Evolutionary conservation across 2,329 filamentous ascomycete species (phyloP), one percentile per base, ranked within the genome.

Genomic region (Botrytis fragariae): DNA sequence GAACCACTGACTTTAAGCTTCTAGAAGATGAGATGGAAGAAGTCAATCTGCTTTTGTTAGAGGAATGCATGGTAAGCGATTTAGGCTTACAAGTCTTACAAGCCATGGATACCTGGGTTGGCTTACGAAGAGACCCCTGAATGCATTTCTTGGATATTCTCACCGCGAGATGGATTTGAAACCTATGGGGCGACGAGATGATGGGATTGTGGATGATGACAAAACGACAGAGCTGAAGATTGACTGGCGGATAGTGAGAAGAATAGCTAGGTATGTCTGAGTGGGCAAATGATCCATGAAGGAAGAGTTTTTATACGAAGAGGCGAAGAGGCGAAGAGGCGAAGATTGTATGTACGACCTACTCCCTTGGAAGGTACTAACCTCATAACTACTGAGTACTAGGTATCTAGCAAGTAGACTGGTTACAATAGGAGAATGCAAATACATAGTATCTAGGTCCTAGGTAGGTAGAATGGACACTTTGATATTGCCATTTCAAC

Each of bases 11-110:
- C 35, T 29, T 14, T 35, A 54, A 74, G 60, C 76, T 76, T 75
- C 75, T 75, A 74, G 76, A 76, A 77, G 69, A 51, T 44, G 45
- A 9, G 37, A 74, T 77, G 71, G 76, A 77, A 78, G 75, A 76
- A 77, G 75, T 48, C 76, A 77, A 77, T 76, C 74, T 76, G 61
- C 64, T 22, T 69, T 29, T 67, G 59, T 29, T 14, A 10, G 67
- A 35, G 32, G 25, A 18, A 67, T 67, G 45, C 64, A 67, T 54
- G 29, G 45, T 71, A 64, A 67, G 61, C 61, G 61, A 72, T 54
- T 45, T 29, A 12, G 44, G 44, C 44, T 45, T 51, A 62, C 35
- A 54, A 5, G 12, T 60, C 25, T 14, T 35, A 32, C 63, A 48
- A 45, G 63, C 29, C 32, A 65, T 65, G 44, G 63, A 65, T 65